Conservation (phyloP, 2,329 filamentous ascomycete genomes). For the Fusarium fracticaudum region DNA sequence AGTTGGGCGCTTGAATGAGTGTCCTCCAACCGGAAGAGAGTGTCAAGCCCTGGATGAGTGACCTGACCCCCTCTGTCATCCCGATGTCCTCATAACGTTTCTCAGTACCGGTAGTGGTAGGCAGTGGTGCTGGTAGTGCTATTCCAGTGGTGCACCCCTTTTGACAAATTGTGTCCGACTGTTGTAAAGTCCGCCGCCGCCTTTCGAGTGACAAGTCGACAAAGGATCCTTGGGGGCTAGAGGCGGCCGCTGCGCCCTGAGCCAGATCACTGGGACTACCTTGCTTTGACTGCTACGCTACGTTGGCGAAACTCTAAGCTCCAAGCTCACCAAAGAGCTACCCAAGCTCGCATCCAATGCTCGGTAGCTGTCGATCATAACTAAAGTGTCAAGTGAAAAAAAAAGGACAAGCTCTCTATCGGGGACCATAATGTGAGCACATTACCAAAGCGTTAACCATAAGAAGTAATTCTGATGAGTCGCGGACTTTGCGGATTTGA, state of each 20-base stretch:
- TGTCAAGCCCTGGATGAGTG: neutral
- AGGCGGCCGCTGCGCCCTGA: conserved; percentile 33
- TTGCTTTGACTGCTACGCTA: neutral
- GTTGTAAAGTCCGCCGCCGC: conserved; percentile 6
- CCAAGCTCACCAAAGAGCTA: neutral
- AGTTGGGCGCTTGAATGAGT: conserved; percentile 18
- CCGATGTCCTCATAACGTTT: neutral
- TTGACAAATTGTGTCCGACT: conserved; percentile 18
- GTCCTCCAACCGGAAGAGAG: conserved; percentile 13
- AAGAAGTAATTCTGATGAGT: neutral
- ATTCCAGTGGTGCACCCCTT: conserved; percentile 1
- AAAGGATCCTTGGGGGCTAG: conserved; percentile 26
- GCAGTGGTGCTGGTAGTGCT: neutral
- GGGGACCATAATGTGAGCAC: neutral
- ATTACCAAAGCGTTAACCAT: neutral
- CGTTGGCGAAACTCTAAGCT: conserved; percentile 3
- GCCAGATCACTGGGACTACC: conserved; percentile 36
- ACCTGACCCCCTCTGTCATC: conserved; percentile 1
- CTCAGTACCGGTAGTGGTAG: neutral
- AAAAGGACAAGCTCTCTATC: neutral
- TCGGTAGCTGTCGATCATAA: conserved; percentile 24
- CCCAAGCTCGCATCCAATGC: neutral
- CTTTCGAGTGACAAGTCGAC: conserved; percentile 11
- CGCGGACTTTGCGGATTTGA: conserved; percentile 15
- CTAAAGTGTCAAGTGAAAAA: neutral